Conservation (phyloP, 495 filamentous ascomycete genomes). For the Talaromyces proteolyticus region DNA sequence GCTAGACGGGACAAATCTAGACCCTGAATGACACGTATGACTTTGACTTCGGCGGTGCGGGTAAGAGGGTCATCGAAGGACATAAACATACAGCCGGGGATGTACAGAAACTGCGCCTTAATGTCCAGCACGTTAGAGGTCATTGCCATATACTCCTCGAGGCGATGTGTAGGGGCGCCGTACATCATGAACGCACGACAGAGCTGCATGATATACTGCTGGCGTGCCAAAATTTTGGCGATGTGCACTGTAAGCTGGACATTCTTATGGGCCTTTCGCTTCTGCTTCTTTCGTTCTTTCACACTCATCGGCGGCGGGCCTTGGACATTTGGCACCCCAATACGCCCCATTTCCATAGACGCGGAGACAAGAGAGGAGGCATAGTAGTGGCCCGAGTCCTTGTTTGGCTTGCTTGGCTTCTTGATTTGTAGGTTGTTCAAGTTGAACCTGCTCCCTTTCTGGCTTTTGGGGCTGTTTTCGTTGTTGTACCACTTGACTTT, state of each 20-base stretch:
- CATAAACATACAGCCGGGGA: slow-evolving; percentile 90
- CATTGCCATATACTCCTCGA: slow-evolving; percentile 85
- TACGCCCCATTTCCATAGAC: slow-evolving; percentile 4
- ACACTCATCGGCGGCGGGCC: slow-evolving; percentile 20
- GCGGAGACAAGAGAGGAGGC: slow-evolving; percentile 19
- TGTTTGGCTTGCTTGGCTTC: background rate
- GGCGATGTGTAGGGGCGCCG: slow-evolving; percentile 66
- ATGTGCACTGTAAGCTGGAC: slow-evolving; percentile 56
- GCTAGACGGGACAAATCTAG: slow-evolving; percentile 77
- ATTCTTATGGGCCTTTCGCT: slow-evolving; percentile 13
- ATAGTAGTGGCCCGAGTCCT: slow-evolving; percentile 18
- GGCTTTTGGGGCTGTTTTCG: background rate
- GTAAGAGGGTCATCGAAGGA: slow-evolving; percentile 84
- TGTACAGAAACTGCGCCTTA: slow-evolving; percentile 82
- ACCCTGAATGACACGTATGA: slow-evolving; percentile 67
- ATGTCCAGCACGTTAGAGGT: slow-evolving; percentile 79
- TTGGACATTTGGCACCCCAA: slow-evolving; percentile 25
- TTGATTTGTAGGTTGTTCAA: background rate
- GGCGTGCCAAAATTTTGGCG: slow-evolving; percentile 71
- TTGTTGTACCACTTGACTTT: slow-evolving; percentile 30
- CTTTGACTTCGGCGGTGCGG: slow-evolving; percentile 84
- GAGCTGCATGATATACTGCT: slow-evolving; percentile 77
- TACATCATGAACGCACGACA: slow-evolving; percentile 79
- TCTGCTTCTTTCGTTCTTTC: slow-evolving; percentile 17
- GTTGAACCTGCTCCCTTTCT: background rate